Evolutionary conservation across 768 basidiomycete genomes (phyloP).

Genomic region (Tulasnella sp.): DNA sequence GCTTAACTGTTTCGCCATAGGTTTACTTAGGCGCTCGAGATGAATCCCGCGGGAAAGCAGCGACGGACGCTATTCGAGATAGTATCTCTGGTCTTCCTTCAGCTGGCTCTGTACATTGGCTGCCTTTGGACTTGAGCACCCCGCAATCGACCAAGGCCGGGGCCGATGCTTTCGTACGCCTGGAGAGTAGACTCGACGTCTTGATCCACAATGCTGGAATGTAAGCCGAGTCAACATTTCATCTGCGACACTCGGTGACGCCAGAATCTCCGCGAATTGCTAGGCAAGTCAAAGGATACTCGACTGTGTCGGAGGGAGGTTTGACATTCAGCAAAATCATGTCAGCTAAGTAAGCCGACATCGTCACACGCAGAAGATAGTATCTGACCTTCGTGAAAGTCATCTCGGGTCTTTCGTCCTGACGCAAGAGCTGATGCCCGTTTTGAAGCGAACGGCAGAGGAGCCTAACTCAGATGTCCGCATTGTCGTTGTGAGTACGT

Average conservation of each 20-base stretch:
- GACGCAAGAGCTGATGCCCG: constrained; percentile 57
- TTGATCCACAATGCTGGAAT: constrained; percentile 64
- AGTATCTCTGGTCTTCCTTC: constrained; percentile 48
- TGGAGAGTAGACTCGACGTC: constrained; percentile 59
- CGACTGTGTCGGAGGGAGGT: neutral
- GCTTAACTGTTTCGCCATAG: neutral
- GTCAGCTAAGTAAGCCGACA: constrained; percentile 30
- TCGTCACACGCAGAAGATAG: neutral
- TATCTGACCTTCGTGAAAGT: constrained; percentile 39
- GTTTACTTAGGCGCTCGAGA: constrained; percentile 58
- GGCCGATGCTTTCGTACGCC: constrained; percentile 55
- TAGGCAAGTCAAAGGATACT: neutral
- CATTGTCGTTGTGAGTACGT: constrained; percentile 60
- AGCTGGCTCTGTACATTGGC: constrained; percentile 54
- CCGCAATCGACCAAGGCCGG: constrained; percentile 52
- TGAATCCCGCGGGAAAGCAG: constrained; percentile 52
- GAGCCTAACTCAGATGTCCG: constrained; percentile 60
- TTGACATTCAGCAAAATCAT: constrained; percentile 31
- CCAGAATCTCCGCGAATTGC: neutral
- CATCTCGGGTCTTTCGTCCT: constrained; percentile 61
- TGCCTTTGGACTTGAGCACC: constrained; percentile 57
- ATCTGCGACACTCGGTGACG: neutral
- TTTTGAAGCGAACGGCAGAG: constrained; percentile 56
- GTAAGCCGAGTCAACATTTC: constrained; percentile 44
- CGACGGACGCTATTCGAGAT: constrained; percentile 52